Evolutionary conservation across 2,329 filamentous ascomycete species (phyloP), one percentile per base, ranked within the genome.

Genomic region (Trichoderma endophyticum): DNA sequence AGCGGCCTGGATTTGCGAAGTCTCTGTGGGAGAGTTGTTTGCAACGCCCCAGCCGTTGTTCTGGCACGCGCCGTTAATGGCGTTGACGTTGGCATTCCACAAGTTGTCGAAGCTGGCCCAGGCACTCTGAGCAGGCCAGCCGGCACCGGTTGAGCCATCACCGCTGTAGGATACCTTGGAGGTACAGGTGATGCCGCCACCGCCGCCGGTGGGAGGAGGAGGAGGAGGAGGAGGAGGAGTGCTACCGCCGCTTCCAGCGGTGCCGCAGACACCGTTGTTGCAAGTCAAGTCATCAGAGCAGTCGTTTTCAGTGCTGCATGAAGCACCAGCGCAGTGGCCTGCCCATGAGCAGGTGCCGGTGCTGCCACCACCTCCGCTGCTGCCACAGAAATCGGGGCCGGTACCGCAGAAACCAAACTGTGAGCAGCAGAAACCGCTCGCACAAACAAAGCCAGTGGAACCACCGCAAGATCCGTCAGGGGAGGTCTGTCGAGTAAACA

Each of bases 1-100:
- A 59, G 77, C 76, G 61, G 70, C 48, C 12, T 68, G 28, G 24
- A 70, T 72, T 32, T 72, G 63, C 28, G 24, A 36, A 39, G 56
- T 32, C 71, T 75, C 69, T 5, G n/a, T 28, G 11, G 48, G 30
- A 60, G 66, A 69, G 54, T 71, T 71, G 26, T 63, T 65, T 21
- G 57, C 9, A 15, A 63, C 60, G 8, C 60, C 43, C 60, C 60
- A 71, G 2, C 61, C 60, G 56, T 73, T 73, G 70, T 71, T 72
- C 60, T 71, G 70, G 32, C 72, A 73, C 5, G 72, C 72, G 70
- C 57, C 43, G 7, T 70, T 66, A 39, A 73, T 73, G 6, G 60
- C 51, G n/a, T 56, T 56, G 7, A 63, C 1, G 56, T 73, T 73
- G 65, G 54, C 66, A 39, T 60, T 57, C 66, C 66, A 69, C 12